These are phyloP conservation scores for Ceratocystiopsis sp. DNA, from an alignment of 2,329 filamentous ascomycete genomes.

Conservation along the genomic window DNA sequence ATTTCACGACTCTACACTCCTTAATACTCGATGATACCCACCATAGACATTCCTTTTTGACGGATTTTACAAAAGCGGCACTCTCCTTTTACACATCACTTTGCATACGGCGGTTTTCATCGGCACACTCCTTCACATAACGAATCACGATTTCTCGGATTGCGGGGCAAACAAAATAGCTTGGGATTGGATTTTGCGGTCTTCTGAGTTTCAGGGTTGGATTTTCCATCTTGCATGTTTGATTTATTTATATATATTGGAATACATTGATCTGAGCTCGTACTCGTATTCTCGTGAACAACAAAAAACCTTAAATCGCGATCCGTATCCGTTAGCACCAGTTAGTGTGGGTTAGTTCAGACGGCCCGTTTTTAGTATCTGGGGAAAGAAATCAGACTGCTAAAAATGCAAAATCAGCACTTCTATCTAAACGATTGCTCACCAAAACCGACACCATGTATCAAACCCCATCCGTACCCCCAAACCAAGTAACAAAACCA, in stretches of 20 bases:
- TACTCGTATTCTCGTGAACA: background rate
- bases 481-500: too few relatives aligned
- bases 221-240: too few relatives aligned
- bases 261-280: background rate
- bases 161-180: background rate
- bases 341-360: too few relatives aligned
- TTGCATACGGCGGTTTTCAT: conserved; percentile 4
- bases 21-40: conserved; percentile 22
- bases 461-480: too few relatives aligned
- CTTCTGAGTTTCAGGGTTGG: background rate
- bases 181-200: background rate
- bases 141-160: conserved; percentile 16
- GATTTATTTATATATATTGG: too few relatives aligned
- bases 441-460: too few relatives aligned
- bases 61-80: conserved; percentile 17
- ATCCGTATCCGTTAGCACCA: too few relatives aligned
- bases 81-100: conserved; percentile 7
- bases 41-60: conserved; percentile 27
- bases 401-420: too few relatives aligned
- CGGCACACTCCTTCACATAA: conserved; percentile 24
- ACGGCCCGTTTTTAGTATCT: too few relatives aligned
- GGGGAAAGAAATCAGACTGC: too few relatives aligned
- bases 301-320: background rate
- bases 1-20: conserved; percentile 15
- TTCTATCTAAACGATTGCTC: too few relatives aligned